Percentiles rank a stretch among this genome's conserved stretches.
Evolutionary conservation across 2,329 filamentous ascomycete genomes (phyloP).

Genomic region (Xylaria sp.): DNA sequence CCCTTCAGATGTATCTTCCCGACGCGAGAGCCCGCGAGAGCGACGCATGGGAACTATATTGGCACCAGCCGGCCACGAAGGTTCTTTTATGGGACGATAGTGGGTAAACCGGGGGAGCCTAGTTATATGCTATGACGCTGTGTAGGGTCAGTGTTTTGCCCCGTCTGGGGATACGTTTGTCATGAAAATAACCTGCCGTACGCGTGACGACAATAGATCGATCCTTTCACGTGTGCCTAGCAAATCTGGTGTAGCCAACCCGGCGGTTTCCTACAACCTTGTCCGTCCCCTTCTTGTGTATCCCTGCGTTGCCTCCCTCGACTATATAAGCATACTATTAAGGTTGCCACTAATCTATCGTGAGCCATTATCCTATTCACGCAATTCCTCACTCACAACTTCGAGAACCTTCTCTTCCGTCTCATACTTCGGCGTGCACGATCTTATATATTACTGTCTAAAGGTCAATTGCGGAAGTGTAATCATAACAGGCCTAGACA

Average conservation of each 20-base stretch:
- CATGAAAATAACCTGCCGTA: conserved; percentile 10
- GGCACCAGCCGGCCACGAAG: conserved; percentile 16
- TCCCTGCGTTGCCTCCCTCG: conserved; percentile 2
- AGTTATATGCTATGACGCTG: conserved; percentile 30
- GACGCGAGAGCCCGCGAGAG: conserved; percentile 8
- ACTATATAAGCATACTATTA: conserved; percentile 26
- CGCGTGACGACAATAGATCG: conserved; percentile 28
- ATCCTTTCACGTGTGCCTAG: conserved; percentile 19
- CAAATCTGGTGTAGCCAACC: conserved; percentile 2
- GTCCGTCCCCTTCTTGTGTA: conserved; percentile 6
- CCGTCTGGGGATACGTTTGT: conserved; percentile 2
- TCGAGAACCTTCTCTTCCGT: neutral
- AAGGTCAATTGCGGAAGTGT: conserved; percentile 3
- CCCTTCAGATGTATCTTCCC: conserved; percentile 1
- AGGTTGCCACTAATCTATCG: conserved; percentile 11
- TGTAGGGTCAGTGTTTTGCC: conserved; percentile 7
- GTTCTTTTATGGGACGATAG: conserved; percentile 9
- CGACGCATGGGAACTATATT: conserved; percentile 5
- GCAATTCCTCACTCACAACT: neutral
- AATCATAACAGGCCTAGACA: neutral
- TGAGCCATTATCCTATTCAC: neutral
- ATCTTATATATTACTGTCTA: neutral
- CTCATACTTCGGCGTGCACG: neutral
- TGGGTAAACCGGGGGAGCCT: conserved; percentile 24
- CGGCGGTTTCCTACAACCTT: conserved; percentile 13